These are phyloP conservation scores for Mucor velutinosus DNA, from an alignment of 371 early-diverging fungal genomes.

Conservation along the genomic window DNA sequence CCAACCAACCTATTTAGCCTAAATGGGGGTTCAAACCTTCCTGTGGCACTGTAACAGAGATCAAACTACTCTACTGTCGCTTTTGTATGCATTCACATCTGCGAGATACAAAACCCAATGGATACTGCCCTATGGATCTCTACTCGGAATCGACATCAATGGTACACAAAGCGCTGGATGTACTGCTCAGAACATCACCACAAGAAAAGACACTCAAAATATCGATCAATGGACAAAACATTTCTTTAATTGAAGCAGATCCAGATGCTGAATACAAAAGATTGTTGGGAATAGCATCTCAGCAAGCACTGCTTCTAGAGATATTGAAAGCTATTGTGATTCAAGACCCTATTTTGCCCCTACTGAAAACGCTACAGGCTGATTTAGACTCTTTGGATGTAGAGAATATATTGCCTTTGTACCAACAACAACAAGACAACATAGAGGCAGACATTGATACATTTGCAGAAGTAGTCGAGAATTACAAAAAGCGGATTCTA, in stretches of 20 bases:
- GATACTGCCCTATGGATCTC: constrained; percentile 63
- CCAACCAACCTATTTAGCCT: constrained; percentile 35
- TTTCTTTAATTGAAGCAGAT: not conserved
- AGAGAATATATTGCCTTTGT: constrained; percentile 36
- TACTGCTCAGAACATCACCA: constrained; percentile 20
- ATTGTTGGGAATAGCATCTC: not conserved
- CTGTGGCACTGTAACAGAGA: constrained; percentile 32
- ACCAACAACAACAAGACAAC: not conserved
- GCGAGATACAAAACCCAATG: constrained; percentile 12
- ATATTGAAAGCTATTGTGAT: constrained; percentile 26
- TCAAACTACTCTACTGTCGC: constrained; percentile 41
- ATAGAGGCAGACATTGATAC: not conserved
- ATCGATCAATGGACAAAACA: constrained; percentile 22
- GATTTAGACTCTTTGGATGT: constrained; percentile 52
- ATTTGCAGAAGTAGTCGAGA: constrained; percentile 12
- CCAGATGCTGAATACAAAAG: not conserved
- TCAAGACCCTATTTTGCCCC: constrained; percentile 42
- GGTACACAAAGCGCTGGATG: constrained; percentile 33
- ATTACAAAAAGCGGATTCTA: constrained; percentile 14
- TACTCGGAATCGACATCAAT: constrained; percentile 41
- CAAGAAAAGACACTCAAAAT: constrained; percentile 40
- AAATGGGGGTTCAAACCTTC: constrained; percentile 65
- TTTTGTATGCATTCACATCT: constrained; percentile 62
- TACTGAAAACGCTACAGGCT: constrained; percentile 40
- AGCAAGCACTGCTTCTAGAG: not conserved